Evolutionary conservation across 2,329 filamentous ascomycete species (phyloP), one percentile per base, ranked within the genome.

Genomic region (Coniochaeta prunicola): DNA sequence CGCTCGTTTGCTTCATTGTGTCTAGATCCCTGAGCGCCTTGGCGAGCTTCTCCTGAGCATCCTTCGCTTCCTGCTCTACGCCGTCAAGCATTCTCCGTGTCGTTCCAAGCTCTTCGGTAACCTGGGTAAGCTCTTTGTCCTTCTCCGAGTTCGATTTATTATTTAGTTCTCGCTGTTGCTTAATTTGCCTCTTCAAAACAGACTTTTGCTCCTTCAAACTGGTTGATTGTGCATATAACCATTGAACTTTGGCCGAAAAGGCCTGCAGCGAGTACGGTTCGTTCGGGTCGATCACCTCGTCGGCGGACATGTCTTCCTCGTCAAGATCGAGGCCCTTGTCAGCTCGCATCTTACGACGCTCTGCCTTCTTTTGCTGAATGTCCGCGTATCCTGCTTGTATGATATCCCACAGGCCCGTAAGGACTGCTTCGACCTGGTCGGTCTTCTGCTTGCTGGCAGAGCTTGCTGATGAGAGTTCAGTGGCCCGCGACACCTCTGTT

Each of bases 111-210:
- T 87, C 81, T 17, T 81, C 79, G 57, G 80, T 76, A 65, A 83
- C 85, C 54, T 77, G 71, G 26, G 80, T 76, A n/a, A 90, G 71
- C 62, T 89, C 83, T 42, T 81, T 80, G 65, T 89, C 87, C 67
- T 87, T 85, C 61, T 87, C 81, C 21, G 83, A 79, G 64, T 96
- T 91, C 1, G 91, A 92, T 68, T 92, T 92, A 76, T 82, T 92
- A 74, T 96, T 96, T 59, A 97, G 82, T 68, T 96, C 91, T 60
- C 92, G 89, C 74, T 97, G 93, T 70, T 97, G 92, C 75, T 96
- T 93, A 67, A 97, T 93, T 71, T 97, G 92, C 48, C 92, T 86
- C 67, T 93, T 89, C 9, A 97, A 80, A 24, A 96, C 92, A 55
- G 86, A 85, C 70, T 96, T 96, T 70, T 97, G 92, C 66, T 96